These are phyloP conservation scores for Ogataea nitratoaversa DNA, from an alignment of 805 yeast species.

Conservation along the genomic window DNA sequence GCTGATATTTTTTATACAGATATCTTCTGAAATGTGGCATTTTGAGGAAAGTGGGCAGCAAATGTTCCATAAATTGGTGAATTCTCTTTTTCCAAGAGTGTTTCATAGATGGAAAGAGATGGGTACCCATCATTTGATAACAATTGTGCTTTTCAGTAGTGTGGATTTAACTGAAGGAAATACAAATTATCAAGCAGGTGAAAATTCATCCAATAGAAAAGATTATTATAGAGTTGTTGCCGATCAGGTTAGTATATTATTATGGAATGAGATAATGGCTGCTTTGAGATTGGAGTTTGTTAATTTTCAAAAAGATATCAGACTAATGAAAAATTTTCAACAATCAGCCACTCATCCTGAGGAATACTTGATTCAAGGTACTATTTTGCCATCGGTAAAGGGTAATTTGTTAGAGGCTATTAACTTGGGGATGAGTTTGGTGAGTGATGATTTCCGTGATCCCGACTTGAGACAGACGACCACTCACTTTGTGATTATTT, in stretches of 20 bases:
- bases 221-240: slow-evolving; percentile 93
- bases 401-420: slow-evolving; percentile 88
- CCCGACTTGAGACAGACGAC: slow-evolving; percentile 86
- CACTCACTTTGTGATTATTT: slow-evolving; percentile 80
- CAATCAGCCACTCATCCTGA: slow-evolving; percentile 31
- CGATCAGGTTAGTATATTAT: slow-evolving; percentile 82
- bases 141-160: slow-evolving; percentile 83
- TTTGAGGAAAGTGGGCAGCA: slow-evolving; percentile 96
- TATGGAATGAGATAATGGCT: slow-evolving; percentile 92
- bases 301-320: slow-evolving; percentile 70
- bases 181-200: slow-evolving; percentile 60
- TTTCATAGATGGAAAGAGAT: slow-evolving; percentile 83
- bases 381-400: slow-evolving; percentile 79
- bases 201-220: slow-evolving; percentile 56
- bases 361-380: slow-evolving; percentile 48
- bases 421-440: slow-evolving; percentile 73
- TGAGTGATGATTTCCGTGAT: slow-evolving; percentile 73
- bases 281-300: slow-evolving; percentile 80
- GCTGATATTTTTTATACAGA: slow-evolving; percentile 76
- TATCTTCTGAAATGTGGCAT: slow-evolving; percentile 96
- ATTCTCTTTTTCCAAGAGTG: slow-evolving; percentile 86
- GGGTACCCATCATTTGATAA: slow-evolving; percentile 86
- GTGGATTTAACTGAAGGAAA: slow-evolving; percentile 49
- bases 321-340: slow-evolving; percentile 38
- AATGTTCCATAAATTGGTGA: slow-evolving; percentile 85